Percentiles rank a stretch among this genome's conserved stretches.
Evolutionary conservation across 2,329 filamentous ascomycete genomes (phyloP).

Genomic region (Annulohypoxylon truncatum): DNA sequence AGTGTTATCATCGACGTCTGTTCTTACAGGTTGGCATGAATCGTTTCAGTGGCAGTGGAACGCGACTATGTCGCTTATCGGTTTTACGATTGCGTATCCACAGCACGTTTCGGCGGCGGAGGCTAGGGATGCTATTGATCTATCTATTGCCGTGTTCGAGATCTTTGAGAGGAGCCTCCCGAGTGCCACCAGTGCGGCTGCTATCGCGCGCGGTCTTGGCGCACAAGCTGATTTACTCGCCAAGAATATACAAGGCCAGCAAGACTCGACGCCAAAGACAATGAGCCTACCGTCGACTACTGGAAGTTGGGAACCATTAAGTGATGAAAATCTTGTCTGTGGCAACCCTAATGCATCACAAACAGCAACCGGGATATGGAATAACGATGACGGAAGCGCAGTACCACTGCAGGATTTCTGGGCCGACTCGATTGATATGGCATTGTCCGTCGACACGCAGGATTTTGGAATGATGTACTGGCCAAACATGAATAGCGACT

Average conservation of each 20-base stretch:
- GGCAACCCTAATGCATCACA: not conserved
- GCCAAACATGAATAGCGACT: constrained; percentile 26
- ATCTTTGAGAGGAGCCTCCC: constrained; percentile 25
- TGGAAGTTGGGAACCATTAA: constrained; percentile 1
- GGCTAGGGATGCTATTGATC: constrained; percentile 14
- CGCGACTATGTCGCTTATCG: constrained; percentile 32
- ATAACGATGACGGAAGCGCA: not conserved
- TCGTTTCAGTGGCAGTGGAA: constrained; percentile 38
- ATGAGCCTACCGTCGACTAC: not conserved
- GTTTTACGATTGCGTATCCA: constrained; percentile 30
- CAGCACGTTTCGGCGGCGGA: constrained; percentile 4
- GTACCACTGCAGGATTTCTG: constrained; percentile 21
- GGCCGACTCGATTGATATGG: constrained; percentile 31
- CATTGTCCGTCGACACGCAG: constrained; percentile 29
- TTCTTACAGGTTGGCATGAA: constrained; percentile 35
- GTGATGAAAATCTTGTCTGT: not conserved
- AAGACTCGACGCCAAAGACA: not conserved
- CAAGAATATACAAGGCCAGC: constrained; percentile 2
- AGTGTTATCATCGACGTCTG: constrained; percentile 26
- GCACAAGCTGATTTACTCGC: constrained; percentile 21
- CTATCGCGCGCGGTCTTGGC: constrained; percentile 28
- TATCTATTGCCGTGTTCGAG: constrained; percentile 27
- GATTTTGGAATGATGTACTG: constrained; percentile 29
- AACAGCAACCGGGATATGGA: not conserved
- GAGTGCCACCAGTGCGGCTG: constrained; percentile 17